Base-by-base conservation (phyloP, 306 rosid genomes). In the Quercus dentata region DNA sequence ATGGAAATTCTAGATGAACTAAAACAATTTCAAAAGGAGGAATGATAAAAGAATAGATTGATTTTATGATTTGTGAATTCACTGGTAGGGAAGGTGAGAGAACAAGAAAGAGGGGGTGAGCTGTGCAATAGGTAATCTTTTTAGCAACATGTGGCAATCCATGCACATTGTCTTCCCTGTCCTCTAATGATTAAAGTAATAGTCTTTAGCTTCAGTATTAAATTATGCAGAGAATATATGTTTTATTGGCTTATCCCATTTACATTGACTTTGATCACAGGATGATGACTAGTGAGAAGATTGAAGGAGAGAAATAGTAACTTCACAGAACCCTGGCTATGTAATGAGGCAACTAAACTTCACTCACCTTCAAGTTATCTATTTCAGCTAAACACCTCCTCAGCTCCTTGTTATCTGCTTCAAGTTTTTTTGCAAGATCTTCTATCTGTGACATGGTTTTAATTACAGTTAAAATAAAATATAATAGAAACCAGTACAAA, bases 311-410 rank as follows among this genome's bases (percentile, higher is more conserved):
- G 18, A 72, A 51, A 54, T 70, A 28, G 41, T 17, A 55, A 46
- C 57, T 80, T 80, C 52, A 78, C 63, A 51, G 64, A 76, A 71
- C 59, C 77, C 81, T 18, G 41, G 33, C 38, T 33, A 41, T 44
- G 18, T 18, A 69, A 73, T 71, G 27, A 55, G 57, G 69, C 75
- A 80, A 30, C 30, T 73, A 78, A 64, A 75, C 65, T 46, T 20
- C 33, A 78, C 89, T 76, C 64, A 86, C 99, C 95, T 92, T 92
- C 75, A 94, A 84, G 69, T 82, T 69, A 51, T 91, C 89, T 72
- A 94, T 75, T 77, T 90, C 95, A 79, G 89, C 86, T 58, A 69
- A 62, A 80, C 81, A 85, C 80, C 76, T 85, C 41, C 20, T 75
- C 5, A 83, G 90, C 84, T 91, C 92, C n/a, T 69, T 57, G 73